Evolutionary conservation across 345 rosid genomes (phyloP), one percentile per base, ranked within the genome.

Genomic region (Lenwebbia sp.): DNA sequence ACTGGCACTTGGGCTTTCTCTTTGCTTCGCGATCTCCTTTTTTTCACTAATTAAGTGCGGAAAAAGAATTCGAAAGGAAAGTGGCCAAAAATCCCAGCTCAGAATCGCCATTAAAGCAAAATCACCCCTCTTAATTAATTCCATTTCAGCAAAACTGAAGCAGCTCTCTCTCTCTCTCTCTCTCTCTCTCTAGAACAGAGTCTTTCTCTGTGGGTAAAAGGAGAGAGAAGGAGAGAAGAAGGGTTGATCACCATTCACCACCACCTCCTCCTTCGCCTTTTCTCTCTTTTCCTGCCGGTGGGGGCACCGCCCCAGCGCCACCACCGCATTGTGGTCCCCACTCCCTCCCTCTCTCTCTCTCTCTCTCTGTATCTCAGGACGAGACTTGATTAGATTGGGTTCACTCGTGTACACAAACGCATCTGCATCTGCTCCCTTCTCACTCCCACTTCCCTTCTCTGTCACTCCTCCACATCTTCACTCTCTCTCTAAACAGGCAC

Each of bases 361-460:
- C 83, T 33, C 44, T 70, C 82, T 65, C 82, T 21, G 52, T 82
- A 49, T 76, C 83, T 83, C 47, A 10, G 22, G 26, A 37, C 47
- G 41, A 37, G 47, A 9, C 25, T 70, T 4, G 47, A 19, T 70
- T 70, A 37, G 47, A 37, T 70, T 70, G 81, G 81, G 40, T 70
- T 70, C 81, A 33, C 47, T 70, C 47, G 25, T 10, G 25, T 10
- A 19, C 47, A 21, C 81, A 23, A 37, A 19, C 86, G 55, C 84
- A 82, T 88, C 44, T n/a, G 53, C 90, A 40, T 85, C 91, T 87
- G 87, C 91, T 87, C 83, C 52, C 87, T 4, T 33, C 23, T 5
- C 55, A 25, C 23, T 15, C 28, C 51, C 47, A 4, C 52, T 44
- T 30, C 25, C 86, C 26, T 23, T 49, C 54, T 49, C 85, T 47